A percentile compares a stretch with the other conserved stretches of the same genome.
Evolutionary conservation across 208 protist species (phyloP).

Genomic region (Leishmania major): DNA sequence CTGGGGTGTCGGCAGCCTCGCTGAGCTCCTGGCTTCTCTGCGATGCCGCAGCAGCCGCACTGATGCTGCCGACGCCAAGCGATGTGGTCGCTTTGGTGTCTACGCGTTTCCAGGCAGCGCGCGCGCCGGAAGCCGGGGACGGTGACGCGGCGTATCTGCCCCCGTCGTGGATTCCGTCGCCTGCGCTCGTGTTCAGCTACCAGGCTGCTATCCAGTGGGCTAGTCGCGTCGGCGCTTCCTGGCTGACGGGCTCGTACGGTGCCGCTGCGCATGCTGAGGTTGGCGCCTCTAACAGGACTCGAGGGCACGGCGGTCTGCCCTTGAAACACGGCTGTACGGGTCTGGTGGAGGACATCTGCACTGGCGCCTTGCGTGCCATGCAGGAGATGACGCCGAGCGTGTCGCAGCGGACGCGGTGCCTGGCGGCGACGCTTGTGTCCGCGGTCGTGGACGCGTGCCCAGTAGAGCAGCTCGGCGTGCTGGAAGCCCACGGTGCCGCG

Average conservation of each 20-base stretch:
- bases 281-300: background rate
- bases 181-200: constrained; percentile 28
- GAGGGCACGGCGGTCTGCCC: background rate
- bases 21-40: constrained; percentile 13
- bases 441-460: constrained; percentile 31
- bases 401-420: constrained; percentile 48
- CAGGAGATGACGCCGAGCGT: constrained; percentile 25
- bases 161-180: constrained; percentile 5
- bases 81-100: constrained; percentile 19
- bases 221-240: constrained; percentile 20
- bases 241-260: constrained; percentile 17
- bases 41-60: constrained; percentile 20
- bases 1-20: constrained; percentile 23
- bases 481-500: constrained; percentile 29
- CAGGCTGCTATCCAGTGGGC: constrained; percentile 30
- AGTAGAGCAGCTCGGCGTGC: constrained; percentile 1
- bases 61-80: constrained; percentile 17
- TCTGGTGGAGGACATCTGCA: constrained; percentile 34
- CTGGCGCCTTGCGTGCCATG: constrained; percentile 32
- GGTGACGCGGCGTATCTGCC: background rate
- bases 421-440: constrained; percentile 26
- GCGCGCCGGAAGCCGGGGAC: too few relatives aligned
- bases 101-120: constrained; percentile 27
- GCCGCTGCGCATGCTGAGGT: background rate
- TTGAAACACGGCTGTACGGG: background rate